Evolutionary conservation across 768 basidiomycete species (phyloP), one percentile per base, ranked within the genome.

Genomic region (Piloderma croceum): DNA sequence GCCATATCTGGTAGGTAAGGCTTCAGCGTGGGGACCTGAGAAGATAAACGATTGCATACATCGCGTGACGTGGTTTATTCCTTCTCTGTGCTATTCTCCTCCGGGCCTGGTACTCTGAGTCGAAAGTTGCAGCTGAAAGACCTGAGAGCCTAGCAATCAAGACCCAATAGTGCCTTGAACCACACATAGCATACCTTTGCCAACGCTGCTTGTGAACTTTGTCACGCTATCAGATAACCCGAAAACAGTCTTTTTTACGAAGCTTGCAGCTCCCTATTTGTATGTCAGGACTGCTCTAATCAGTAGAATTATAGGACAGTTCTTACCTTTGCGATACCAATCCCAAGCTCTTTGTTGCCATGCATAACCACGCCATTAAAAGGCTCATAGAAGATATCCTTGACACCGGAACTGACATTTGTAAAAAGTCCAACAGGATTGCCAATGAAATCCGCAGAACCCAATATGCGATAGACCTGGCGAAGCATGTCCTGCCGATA

Each of bases 191-290:
- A 6, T 32, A 87, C 91, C 92, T 74, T 99, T 99, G 31, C 94
- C 90, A 46, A 99, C 81, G 59, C 91, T 96, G 48, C 92, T 90
- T 2, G 96, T 98, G 55, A 99, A 84, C 62, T 97, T 98, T n/a
- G 93, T 93, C 58, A 99, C 70, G 57, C 90, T 94, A 55, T 99
- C 94, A 24, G 88, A 87, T 31, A 99, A 59, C 25, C 96, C 96
- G 52, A 98, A 99, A 6, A 98, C 89, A 0, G 94, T 96, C 68
- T 99, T 99, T 71, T 98, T 98, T 40, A 97, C 87, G 51, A 99
- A 93, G 58, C 92, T 97, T 6, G 93, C 91, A 0, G 94, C 94
- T 33, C 96, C 96, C 85, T 93, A 51, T n/a, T 33, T 29, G 20
- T 29, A 10, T 6, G 25, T 66, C 23, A 47, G 54, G 22, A 36